Conservation (phyloP, 192 early-diverging fungal species). For the Coemansia guatemalensis region DNA sequence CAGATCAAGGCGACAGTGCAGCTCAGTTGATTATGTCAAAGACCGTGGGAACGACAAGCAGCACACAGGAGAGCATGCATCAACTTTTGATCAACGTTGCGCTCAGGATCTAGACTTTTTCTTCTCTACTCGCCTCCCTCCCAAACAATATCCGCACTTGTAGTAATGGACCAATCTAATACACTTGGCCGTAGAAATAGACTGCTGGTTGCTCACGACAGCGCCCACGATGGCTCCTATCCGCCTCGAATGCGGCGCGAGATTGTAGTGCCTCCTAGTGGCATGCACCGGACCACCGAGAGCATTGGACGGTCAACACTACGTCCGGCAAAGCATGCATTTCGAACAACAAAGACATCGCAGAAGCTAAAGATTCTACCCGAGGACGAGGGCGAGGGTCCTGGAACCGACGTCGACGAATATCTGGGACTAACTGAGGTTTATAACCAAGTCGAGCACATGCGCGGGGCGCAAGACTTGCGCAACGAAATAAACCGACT, state of each 20-base stretch:
- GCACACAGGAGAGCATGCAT: no score
- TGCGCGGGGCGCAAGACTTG: slow-evolving; percentile 56
- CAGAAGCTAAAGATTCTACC: slow-evolving; percentile 92
- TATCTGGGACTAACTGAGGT: slow-evolving; percentile 54
- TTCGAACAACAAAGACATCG: slow-evolving; percentile 89
- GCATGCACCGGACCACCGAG: slow-evolving; percentile 48
- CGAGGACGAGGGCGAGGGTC: slow-evolving; percentile 59
- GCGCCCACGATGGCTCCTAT: slow-evolving; percentile 40
- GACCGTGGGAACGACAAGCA: no score
- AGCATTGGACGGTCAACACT: slow-evolving; percentile 20
- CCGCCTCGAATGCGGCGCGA: slow-evolving; percentile 49
- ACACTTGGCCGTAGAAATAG: slow-evolving; percentile 33
- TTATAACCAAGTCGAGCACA: slow-evolving; percentile 72
- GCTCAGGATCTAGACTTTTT: no score
- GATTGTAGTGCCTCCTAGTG: slow-evolving; percentile 51
- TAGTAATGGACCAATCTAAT: slow-evolving; percentile 27
- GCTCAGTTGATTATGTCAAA: no score
- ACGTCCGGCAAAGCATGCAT: slow-evolving; percentile 60
- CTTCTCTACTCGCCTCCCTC: background rate
- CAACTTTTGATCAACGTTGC: no score
- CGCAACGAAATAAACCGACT: slow-evolving; percentile 71
- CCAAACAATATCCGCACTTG: background rate
- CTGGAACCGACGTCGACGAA: slow-evolving; percentile 52
- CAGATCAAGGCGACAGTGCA: no score
- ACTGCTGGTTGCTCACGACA: slow-evolving; percentile 13